These are phyloP conservation scores for Ceriops zippeliana DNA, from an alignment of 345 rosid species.

Conservation along the genomic window DNA sequence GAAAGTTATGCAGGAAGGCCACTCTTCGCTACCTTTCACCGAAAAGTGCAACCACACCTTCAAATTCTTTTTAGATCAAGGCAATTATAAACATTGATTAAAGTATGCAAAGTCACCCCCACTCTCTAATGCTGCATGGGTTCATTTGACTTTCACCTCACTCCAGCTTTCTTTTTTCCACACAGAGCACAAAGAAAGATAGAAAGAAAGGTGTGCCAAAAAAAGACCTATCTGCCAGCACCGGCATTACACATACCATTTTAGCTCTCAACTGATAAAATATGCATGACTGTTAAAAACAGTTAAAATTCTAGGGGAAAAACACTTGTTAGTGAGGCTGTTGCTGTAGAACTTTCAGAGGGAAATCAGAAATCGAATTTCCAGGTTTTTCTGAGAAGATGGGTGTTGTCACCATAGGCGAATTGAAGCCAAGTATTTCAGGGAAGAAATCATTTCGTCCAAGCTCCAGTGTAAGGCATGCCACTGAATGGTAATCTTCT, in stretches of 20 bases:
- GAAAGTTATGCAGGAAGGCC: conserved; percentile 22
- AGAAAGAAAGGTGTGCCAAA: conserved; percentile 4
- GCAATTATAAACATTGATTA: conserved; percentile 39
- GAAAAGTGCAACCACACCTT: conserved; percentile 49
- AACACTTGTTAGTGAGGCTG: conserved; percentile 16
- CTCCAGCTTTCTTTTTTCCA: conserved; percentile 20
- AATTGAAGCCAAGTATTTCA: conserved; percentile 73
- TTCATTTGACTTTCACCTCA: conserved; percentile 38
- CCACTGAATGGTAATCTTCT: conserved; percentile 81
- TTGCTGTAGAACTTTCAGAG: conserved; percentile 18
- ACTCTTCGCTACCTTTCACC: conserved; percentile 43
- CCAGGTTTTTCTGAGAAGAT: conserved; percentile 28
- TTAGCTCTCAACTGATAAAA: conserved; percentile 6
- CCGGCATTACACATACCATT: conserved; percentile 11
- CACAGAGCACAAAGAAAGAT: not conserved
- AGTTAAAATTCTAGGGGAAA: conserved; percentile 21
- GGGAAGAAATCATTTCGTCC: conserved; percentile 90
- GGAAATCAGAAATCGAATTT: conserved; percentile 10
- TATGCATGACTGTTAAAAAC: conserved; percentile 19
- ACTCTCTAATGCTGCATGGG: conserved; percentile 30
- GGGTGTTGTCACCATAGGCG: conserved; percentile 80
- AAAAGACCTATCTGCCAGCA: conserved; percentile 18
- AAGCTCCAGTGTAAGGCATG: conserved; percentile 85
- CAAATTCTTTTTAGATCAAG: conserved; percentile 34
- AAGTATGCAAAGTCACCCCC: conserved; percentile 27